Conservation (phyloP, 2,329 filamentous ascomycete genomes). For the Fusarium secorum region DNA sequence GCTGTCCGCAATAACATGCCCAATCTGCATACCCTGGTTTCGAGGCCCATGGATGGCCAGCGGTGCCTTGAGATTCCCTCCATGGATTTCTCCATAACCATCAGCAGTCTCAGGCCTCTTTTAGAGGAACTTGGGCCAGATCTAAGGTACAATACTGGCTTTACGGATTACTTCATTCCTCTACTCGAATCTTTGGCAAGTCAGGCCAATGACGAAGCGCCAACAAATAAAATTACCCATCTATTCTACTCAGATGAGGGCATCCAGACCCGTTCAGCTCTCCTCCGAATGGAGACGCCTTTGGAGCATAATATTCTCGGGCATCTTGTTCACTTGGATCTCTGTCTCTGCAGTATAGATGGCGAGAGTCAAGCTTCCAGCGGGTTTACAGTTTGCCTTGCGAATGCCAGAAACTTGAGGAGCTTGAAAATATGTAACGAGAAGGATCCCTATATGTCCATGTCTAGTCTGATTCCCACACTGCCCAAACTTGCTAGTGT, state of each 20-base stretch:
- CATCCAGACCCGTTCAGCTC: not conserved
- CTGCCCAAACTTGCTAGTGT: not conserved
- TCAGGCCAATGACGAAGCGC: no score
- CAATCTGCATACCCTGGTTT: conserved; percentile 2
- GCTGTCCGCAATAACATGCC: not conserved
- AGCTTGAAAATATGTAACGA: conserved; percentile 4
- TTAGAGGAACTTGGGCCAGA: no score
- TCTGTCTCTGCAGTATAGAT: not conserved
- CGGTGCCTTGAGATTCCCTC: not conserved
- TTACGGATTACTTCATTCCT: not conserved
- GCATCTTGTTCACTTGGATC: not conserved
- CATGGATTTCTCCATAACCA: not conserved
- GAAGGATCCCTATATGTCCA: rapidly evolving
- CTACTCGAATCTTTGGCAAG: not conserved
- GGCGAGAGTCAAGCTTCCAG: rapidly evolving
- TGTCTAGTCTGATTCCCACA: not conserved
- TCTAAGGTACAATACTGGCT: not conserved
- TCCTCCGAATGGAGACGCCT: not conserved
- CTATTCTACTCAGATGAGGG: conserved; percentile 5
- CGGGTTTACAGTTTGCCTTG: not conserved
- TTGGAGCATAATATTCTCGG: not conserved
- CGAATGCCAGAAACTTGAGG: not conserved
- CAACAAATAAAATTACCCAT: not conserved
- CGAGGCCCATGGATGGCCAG: conserved; percentile 1
- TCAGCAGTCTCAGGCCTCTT: not conserved